Percentiles rank a stretch among this genome's conserved stretches.
Conservation (phyloP, 345 rosid genomes). For the Eutrema yunnanense region DNA sequence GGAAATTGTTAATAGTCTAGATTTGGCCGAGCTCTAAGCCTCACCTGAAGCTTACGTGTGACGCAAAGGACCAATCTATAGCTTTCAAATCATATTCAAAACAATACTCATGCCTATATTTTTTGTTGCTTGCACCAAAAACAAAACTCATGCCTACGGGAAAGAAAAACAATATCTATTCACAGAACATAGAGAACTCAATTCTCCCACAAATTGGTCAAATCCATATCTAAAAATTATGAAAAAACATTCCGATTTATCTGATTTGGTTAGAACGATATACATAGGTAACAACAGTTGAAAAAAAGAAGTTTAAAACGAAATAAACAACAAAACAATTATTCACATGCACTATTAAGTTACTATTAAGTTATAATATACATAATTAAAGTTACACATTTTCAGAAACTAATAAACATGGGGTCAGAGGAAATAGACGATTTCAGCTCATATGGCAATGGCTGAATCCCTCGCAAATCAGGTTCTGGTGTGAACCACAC, state of each 20-base stretch:
- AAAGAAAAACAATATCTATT: not conserved
- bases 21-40: not conserved
- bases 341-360: not conserved
- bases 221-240: not conserved
- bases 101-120: not conserved
- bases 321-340: not conserved
- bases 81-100: not conserved
- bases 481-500: slow-evolving; percentile 50
- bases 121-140: no score
- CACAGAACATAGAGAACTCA: not conserved
- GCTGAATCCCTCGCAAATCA: slow-evolving; percentile 64
- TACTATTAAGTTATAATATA: not conserved
- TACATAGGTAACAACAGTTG: not conserved
- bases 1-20: no score
- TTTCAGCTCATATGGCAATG: slow-evolving; percentile 33
- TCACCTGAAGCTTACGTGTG: not conserved
- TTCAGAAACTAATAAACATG: not conserved
- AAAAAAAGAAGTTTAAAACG: no score
- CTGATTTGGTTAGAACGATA: not conserved
- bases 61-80: not conserved
- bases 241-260: not conserved
- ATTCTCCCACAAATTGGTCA: not conserved
- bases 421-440: not conserved
- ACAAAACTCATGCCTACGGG: not conserved
- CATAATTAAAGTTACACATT: not conserved